Evolutionary conservation across 108 stramenopile species (phyloP).

Genomic region (Nannochloropsis granulata): DNA sequence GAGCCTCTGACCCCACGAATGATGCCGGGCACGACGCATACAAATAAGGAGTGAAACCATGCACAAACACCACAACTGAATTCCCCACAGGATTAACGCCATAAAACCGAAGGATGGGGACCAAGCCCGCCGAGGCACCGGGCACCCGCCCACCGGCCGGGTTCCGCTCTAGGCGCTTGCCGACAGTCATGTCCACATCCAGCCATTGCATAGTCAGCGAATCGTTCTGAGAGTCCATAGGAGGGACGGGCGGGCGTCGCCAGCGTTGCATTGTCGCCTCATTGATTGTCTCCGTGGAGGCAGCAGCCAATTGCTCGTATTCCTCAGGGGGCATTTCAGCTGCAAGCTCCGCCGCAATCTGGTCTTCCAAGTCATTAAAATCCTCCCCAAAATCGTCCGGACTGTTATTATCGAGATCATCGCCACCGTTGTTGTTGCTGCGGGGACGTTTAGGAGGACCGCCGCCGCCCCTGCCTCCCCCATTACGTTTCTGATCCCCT

Average conservation of each 20-base stretch:
- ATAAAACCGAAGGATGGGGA: slow-evolving; percentile 82
- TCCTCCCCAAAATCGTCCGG: background rate
- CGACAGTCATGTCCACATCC: slow-evolving; percentile 84
- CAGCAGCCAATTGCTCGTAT: background rate
- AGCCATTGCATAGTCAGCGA: slow-evolving; percentile 72
- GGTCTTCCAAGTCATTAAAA: background rate
- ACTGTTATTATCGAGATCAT: background rate
- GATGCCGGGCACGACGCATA: slow-evolving; percentile 37
- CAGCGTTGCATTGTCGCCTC: background rate
- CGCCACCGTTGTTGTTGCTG: background rate
- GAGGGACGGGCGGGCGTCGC: background rate
- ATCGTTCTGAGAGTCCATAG: background rate
- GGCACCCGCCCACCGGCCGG: slow-evolving; percentile 37
- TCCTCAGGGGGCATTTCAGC: background rate
- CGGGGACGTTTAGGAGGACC: background rate
- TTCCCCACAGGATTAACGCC: slow-evolving; percentile 82
- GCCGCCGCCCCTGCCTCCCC: background rate
- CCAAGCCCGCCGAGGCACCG: slow-evolving; percentile 33
- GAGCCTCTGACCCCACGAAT: slow-evolving; percentile 4
- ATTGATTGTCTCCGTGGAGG: background rate
- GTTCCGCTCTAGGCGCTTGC: slow-evolving; percentile 50
- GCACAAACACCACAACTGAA: slow-evolving; percentile 72
- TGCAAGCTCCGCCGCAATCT: background rate
- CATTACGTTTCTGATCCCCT: background rate
- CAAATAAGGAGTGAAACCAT: slow-evolving; percentile 90